Evolutionary conservation across 2,329 filamentous ascomycete species (phyloP).

Genomic region (Colletotrichum ledebouriae): DNA sequence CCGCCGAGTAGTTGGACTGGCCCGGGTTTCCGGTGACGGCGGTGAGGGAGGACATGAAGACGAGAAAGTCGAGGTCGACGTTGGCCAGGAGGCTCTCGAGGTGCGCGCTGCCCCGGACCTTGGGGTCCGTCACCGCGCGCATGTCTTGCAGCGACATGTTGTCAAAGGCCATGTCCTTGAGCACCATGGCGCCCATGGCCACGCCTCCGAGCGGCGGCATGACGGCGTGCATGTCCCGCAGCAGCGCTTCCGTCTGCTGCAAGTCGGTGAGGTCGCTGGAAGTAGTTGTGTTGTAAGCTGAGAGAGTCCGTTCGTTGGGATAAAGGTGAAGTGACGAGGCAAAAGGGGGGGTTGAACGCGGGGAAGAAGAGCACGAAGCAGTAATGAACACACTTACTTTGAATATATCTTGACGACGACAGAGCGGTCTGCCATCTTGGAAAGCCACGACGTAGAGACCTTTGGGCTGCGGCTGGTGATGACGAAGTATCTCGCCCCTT

Average conservation of each 20-base stretch:
- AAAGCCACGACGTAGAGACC: constrained; percentile 34
- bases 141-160: constrained; percentile 48
- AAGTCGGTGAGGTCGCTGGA: too few relatives aligned
- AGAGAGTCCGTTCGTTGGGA: too few relatives aligned
- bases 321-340: too few relatives aligned
- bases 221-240: background rate
- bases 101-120: constrained; percentile 52
- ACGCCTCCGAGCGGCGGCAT: constrained; percentile 51
- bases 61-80: constrained; percentile 52
- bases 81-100: constrained; percentile 45
- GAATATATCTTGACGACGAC: constrained; percentile 48
- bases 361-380: too few relatives aligned
- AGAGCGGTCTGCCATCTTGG: constrained; percentile 46
- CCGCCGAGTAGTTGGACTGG: constrained; percentile 61
- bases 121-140: constrained; percentile 47
- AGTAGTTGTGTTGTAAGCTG: too few relatives aligned
- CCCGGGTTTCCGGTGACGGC: constrained; percentile 48
- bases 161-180: constrained; percentile 44
- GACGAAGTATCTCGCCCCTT: constrained; percentile 51
- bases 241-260: too few relatives aligned
- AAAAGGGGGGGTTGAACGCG: too few relatives aligned
- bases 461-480: constrained; percentile 54
- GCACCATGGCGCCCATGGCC: constrained; percentile 57
- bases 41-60: constrained; percentile 51
- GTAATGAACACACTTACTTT: constrained; percentile 42